Base-by-base conservation (phyloP, 1,284 basidiomycete genomes). In the Ganoderma multipileum region DNA sequence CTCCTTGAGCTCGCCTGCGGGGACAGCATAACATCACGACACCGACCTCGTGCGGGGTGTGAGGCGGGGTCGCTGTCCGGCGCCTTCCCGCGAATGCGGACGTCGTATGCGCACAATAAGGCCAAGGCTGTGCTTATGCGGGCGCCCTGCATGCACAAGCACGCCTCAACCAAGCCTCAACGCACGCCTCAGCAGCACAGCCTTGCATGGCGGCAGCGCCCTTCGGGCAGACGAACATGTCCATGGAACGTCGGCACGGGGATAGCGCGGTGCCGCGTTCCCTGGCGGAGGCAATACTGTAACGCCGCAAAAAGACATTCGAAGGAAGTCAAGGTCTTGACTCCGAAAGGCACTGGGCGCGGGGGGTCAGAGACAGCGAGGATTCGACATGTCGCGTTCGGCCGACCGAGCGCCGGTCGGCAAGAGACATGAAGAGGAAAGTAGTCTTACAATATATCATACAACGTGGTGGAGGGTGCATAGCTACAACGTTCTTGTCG, bases 171-270 rank as follows among this genome's bases (percentile, higher is more conserved):
- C 4, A 3, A 33, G 33, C 33, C 33, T 3, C 33, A 55, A 54
- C 47, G 47, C 47, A 26, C n/a, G 4, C n/a, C 8, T 26, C 5
- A 30, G 52, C 47, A 33, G 28, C 52, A 55, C 52, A 30, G 52
- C 52, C 28, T 54, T 54, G 5, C 28, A 26, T 4, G 52, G 52
- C 28, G 28, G 52, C 28, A 54, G 52, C 52, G 9, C 52, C 26
- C 28, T 26, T 55, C 52, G 18, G 52, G 16, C 26, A 55, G 16
- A 18, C 1, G 52, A 30, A 54, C 16, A 54, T 18, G 16, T 30
- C 14, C 28, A 9, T 18, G 52, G 52, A 54, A 54, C 52, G 18
- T 18, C 52, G 26, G 52, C 52, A 30, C 71, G 88, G 81, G 50
- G 86, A 26, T 23, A 26, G 47, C 47, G 47, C 23, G 11, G 23